Evolutionary conservation across 2,329 filamentous ascomycete genomes (phyloP).

Genomic region (Arthrobotrys musiformis): DNA sequence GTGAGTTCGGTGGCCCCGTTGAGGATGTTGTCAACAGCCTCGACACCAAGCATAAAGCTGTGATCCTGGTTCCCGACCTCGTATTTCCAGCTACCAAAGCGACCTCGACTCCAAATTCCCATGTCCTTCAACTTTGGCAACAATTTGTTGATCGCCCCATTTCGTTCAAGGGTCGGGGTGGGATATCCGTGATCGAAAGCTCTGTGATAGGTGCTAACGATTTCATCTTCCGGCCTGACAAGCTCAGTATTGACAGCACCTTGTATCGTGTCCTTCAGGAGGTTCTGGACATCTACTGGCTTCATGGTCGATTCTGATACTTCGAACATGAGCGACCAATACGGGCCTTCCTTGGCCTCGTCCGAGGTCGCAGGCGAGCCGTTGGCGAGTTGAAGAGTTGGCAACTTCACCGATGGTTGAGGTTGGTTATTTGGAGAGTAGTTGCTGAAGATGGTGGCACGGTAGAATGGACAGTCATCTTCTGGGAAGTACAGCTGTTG

Average conservation of each 20-base stretch:
- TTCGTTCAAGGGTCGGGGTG: slow-evolving; percentile 91
- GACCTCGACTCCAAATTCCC: slow-evolving; percentile 93
- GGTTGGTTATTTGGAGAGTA: slow-evolving; percentile 99
- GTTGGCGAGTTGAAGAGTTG: slow-evolving; percentile 84
- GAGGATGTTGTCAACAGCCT: slow-evolving; percentile 89
- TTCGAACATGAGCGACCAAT: slow-evolving; percentile 99
- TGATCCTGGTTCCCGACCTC: slow-evolving; percentile 79
- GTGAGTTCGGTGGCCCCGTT: slow-evolving; percentile 90
- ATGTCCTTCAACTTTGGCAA: slow-evolving; percentile 90
- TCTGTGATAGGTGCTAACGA: slow-evolving; percentile 97
- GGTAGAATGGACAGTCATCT: slow-evolving; percentile 98
- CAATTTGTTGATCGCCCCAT: slow-evolving; percentile 90
- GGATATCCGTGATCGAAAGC: slow-evolving; percentile 98
- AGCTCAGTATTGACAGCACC: slow-evolving; percentile 98
- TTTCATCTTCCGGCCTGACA: slow-evolving; percentile 89
- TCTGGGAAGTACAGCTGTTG: slow-evolving; percentile 93
- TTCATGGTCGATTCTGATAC: slow-evolving; percentile 96
- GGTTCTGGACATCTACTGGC: slow-evolving; percentile 84
- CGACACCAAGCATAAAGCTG: slow-evolving; percentile 96
- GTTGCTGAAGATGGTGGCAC: slow-evolving; percentile 99
- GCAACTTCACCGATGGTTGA: slow-evolving; percentile 80
- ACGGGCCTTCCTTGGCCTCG: slow-evolving; percentile 84
- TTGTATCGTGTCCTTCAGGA: slow-evolving; percentile 91
- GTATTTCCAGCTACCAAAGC: slow-evolving; percentile 98
- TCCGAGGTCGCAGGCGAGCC: slow-evolving; percentile 80